These are phyloP conservation scores for Amanita muscaria DNA, from an alignment of 768 basidiomycete genomes.

Conservation along the genomic window DNA sequence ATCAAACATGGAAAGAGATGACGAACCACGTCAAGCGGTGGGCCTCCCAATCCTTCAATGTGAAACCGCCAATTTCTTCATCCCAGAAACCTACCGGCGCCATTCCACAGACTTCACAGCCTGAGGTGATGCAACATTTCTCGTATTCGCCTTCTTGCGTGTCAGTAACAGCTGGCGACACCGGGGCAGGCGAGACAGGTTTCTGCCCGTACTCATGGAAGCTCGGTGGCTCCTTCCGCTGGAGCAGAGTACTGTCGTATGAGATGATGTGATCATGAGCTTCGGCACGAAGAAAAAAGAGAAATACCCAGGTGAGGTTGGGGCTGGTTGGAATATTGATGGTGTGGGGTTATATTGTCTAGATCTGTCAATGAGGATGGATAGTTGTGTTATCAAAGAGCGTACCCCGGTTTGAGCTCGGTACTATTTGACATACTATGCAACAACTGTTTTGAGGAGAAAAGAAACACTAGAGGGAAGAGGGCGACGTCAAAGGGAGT, in stretches of 20 bases:
- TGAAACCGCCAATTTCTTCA: slow-evolving; percentile 52
- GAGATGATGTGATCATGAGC: neutral
- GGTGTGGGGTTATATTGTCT: too few species aligned
- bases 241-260: neutral
- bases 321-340: too few species aligned
- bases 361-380: too few species aligned
- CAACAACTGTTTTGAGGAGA: too few species aligned
- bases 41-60: slow-evolving; percentile 60
- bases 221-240: slow-evolving; percentile 4
- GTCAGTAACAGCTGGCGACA: slow-evolving; percentile 4
- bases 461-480: too few species aligned
- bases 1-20: too few species aligned
- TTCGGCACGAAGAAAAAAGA: neutral
- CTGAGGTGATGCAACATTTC: slow-evolving; percentile 45
- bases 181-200: slow-evolving; percentile 2
- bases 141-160: slow-evolving; percentile 7
- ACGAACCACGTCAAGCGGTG: slow-evolving; percentile 54
- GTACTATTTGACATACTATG: too few species aligned
- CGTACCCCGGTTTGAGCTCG: too few species aligned
- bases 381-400: too few species aligned
- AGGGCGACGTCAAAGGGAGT: too few species aligned
- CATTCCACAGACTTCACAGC: slow-evolving; percentile 57
- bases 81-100: slow-evolving; percentile 63
- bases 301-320: neutral
- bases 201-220: neutral